Percentiles rank a stretch among this genome's conserved stretches.
Conservation (phyloP, 345 rosid species). For the Corchorus olitorius region DNA sequence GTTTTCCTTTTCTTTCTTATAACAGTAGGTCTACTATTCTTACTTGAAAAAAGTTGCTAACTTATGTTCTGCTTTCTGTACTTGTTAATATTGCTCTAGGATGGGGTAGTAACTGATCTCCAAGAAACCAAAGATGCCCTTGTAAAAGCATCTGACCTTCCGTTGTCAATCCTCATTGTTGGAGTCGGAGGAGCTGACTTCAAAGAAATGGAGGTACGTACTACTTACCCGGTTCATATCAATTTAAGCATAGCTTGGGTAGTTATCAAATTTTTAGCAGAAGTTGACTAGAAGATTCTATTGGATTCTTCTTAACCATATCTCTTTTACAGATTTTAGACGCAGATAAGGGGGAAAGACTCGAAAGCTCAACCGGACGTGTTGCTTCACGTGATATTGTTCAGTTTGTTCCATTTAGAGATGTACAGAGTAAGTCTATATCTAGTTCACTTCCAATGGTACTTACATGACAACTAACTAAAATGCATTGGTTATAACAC, state of each 20-base stretch:
- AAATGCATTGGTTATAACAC: slow-evolving; percentile 1
- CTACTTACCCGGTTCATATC: background rate
- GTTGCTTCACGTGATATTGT: slow-evolving; percentile 93
- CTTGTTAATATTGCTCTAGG: slow-evolving; percentile 44
- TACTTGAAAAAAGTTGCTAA: slow-evolving; percentile 6
- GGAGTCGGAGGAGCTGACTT: slow-evolving; percentile 99
- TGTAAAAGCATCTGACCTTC: slow-evolving; percentile 92
- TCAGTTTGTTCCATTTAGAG: slow-evolving; percentile 83
- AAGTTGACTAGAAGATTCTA: background rate
- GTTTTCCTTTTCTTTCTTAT: background rate
- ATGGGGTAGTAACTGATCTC: slow-evolving; percentile 94
- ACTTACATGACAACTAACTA: background rate
- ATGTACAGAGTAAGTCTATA: slow-evolving; percentile 67
- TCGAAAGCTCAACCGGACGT: slow-evolving; percentile 81
- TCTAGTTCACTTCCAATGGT: background rate
- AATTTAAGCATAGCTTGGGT: background rate
- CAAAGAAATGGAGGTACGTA: slow-evolving; percentile 94
- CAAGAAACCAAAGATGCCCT: slow-evolving; percentile 94
- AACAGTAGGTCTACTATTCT: slow-evolving; percentile 6
- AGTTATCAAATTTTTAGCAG: background rate
- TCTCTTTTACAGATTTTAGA: slow-evolving; percentile 59
- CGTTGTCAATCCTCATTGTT: slow-evolving; percentile 85
- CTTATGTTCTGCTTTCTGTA: slow-evolving; percentile 6
- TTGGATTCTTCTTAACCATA: background rate
- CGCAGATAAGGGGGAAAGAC: slow-evolving; percentile 87